These are phyloP conservation scores for Botrytis medusae DNA, from an alignment of 2,329 filamentous ascomycete species.

Conservation along the genomic window DNA sequence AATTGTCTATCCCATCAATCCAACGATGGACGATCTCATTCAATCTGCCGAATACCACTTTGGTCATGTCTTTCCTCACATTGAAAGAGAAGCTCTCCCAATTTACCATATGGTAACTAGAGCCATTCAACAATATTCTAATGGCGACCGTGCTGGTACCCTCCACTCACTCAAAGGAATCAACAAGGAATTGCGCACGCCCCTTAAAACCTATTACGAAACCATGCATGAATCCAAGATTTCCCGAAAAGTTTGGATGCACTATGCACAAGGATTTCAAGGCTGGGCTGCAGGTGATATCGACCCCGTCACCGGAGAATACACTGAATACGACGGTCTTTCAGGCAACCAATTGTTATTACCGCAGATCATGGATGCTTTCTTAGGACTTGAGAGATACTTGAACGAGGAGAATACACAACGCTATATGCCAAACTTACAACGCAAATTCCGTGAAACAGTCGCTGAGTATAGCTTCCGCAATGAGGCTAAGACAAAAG, in stretches of 20 bases:
- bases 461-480: constrained; percentile 16
- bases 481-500: constrained; percentile 19
- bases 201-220: constrained; percentile 38
- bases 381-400: constrained; percentile 41
- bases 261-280: constrained; percentile 41
- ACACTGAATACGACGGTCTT: constrained; percentile 41
- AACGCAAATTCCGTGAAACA: constrained; percentile 16
- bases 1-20: constrained; percentile 40
- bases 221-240: constrained; percentile 37
- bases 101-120: constrained; percentile 19
- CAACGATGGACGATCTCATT: constrained; percentile 36
- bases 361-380: constrained; percentile 42
- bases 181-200: constrained; percentile 29
- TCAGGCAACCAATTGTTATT: constrained; percentile 42
- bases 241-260: constrained; percentile 38
- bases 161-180: constrained; percentile 14
- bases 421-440: constrained; percentile 15
- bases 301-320: constrained; percentile 31
- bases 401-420: constrained; percentile 30
- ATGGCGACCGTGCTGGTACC: constrained; percentile 11
- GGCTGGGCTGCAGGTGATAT: constrained; percentile 41
- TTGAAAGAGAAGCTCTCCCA: constrained; percentile 31
- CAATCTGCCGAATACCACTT: constrained; percentile 40
- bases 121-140: constrained; percentile 15
- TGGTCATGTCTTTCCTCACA: constrained; percentile 37